Base-by-base conservation (phyloP, 371 early-diverging fungal species). In the Apophysomyces variabilis region DNA sequence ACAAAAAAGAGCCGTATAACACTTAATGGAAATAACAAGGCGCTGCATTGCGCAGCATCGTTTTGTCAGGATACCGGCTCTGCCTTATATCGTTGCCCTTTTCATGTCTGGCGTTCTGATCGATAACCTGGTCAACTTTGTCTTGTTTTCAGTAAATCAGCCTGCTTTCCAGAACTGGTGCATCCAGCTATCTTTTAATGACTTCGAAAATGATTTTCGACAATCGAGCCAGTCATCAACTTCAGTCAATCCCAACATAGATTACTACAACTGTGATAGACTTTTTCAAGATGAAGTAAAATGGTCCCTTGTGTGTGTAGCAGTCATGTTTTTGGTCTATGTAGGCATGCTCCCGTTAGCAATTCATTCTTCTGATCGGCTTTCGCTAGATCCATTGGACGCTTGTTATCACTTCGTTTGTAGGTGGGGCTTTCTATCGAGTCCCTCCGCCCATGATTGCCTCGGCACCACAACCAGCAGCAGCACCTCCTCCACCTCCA, bases 221-320 rank as follows among this genome's bases (percentile, higher is more conserved):
- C 16, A 50, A 50, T 16, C 54, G 9, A 26, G 6, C 8, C 16
- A 50, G 0, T 5, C 54, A 9, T 50, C 54, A 5, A 50, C 21
- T 7, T 11, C 54, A 21, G 16, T 50, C 21, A 8, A 50, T 8
- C 54, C 54, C 6, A 21, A 57, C 12, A 47, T n/a, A 0, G 79
- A 80, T 38, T 72, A 68, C 13, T 83, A 78, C 45, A 80, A 83
- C 41, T 83, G 83, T 32, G 68, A 77, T 43, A 72, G 77, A 41
- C 38, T 83, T 18, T 80, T 64, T 44, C 57, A 75, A 35, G 75
- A 77, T 59, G 80, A 83, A 64, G 41, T 78, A 16, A 83, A 83
- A 62, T 83, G 80, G 74, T 67, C 74, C 4, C 60, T 83, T 4
- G 18, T 75, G 12, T 73, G 76, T 41, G 64, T 77, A 11, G 57